Percentiles rank a stretch among this genome's conserved stretches.
Evolutionary conservation across 2,329 filamentous ascomycete species (phyloP).

Genomic region (Penicillium sclerotiorum): DNA sequence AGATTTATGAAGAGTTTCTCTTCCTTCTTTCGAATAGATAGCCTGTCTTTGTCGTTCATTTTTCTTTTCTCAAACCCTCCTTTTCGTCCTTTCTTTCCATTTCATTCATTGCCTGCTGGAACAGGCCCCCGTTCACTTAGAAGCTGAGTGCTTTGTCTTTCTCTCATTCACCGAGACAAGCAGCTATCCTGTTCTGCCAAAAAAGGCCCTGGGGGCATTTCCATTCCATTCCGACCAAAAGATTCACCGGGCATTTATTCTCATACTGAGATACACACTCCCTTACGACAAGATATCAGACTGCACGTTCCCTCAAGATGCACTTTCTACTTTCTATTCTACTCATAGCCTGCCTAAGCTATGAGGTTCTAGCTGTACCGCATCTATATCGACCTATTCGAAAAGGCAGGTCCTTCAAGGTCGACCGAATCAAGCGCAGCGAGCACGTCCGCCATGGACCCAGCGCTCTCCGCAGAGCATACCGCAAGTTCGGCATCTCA

Average conservation of each 20-base stretch:
- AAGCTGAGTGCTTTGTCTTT: conserved; percentile 7
- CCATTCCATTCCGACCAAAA: conserved; percentile 7
- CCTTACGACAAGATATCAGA: not conserved
- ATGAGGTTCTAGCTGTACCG: conserved; percentile 37
- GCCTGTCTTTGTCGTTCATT: conserved; percentile 4
- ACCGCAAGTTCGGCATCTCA: conserved; percentile 66
- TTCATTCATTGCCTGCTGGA: conserved; percentile 12
- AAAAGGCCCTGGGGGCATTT: no score
- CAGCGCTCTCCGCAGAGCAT: conserved; percentile 65
- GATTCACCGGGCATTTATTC: not conserved
- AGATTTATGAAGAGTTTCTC: conserved; percentile 1
- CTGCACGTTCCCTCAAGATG: conserved; percentile 30
- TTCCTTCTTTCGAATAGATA: conserved; percentile 9
- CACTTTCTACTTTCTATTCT: conserved; percentile 31
- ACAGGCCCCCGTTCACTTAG: conserved; percentile 2
- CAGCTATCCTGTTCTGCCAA: no score
- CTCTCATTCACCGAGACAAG: conserved; percentile 6
- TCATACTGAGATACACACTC: not conserved
- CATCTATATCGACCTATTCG: conserved; percentile 20
- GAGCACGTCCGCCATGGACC: conserved; percentile 62
- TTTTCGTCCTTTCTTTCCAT: conserved; percentile 13
- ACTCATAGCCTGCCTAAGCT: conserved; percentile 34
- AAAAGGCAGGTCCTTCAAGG: conserved; percentile 58
- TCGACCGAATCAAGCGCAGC: conserved; percentile 60
- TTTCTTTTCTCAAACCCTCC: conserved; percentile 3